Evolutionary conservation across 495 filamentous ascomycete species (phyloP), one percentile per base, ranked within the genome.

Genomic region (Astrothelium subdiscretum): DNA sequence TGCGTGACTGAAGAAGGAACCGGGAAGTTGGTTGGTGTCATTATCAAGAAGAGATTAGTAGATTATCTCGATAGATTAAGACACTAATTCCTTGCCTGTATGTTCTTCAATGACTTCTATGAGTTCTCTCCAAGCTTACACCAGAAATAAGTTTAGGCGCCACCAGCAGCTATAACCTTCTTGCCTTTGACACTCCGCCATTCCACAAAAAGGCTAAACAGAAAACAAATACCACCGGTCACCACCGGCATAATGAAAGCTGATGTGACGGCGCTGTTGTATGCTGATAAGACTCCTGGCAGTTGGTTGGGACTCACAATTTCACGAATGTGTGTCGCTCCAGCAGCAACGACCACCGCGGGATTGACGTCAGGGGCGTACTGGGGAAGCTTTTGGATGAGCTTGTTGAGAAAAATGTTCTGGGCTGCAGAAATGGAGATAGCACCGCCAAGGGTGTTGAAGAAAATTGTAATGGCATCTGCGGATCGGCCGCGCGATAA

Each of bases 1-100:
- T 77, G 78, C 66, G 71, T 83, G 20, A 74, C 76, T 31, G 78
- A 79, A 60, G 76, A 80, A 63, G 75, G 76, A 26, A 74, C 70
- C 27, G 68, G 68, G 20, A 65, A 57, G 65, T 31, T 76, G 43
- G 65, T 72, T 12, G 73, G 73, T 0, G 72, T 75, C 38, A 59
- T 76, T 12, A 74, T 74, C 61, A 76, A 75, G 70, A 75, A 76
- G 68, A 58, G 73, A 43, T 57, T 76, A 62, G 72, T 76, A 1
- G 65, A 66, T 31, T 72, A 69, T 63, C 62, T 75, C 43, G 73
- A 75, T 15, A 26, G 43, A 20, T 43, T 69, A 44, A 59, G 62
- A 15, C 62, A 65, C 32, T 59, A 57, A 59, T 13, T 11, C 10
- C 5, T 18, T 59, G 4, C 20, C 13, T 10, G 3, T 48, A 48